These are phyloP conservation scores for Novymonas esmeraldas DNA, from an alignment of 208 protist species.

Conservation along the genomic window DNA sequence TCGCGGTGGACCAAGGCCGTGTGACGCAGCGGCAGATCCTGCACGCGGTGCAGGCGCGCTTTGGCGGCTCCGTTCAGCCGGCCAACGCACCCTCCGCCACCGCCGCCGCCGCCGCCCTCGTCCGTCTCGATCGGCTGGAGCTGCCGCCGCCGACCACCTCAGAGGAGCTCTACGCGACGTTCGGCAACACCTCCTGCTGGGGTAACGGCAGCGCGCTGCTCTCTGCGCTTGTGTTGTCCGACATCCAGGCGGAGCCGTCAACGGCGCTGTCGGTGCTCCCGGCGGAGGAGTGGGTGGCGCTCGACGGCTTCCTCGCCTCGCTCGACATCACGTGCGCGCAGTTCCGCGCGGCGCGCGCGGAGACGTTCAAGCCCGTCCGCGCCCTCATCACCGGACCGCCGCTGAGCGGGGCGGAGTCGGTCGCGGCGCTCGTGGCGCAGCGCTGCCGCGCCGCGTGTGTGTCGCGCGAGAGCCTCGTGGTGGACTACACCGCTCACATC, in stretches of 20 bases:
- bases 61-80: slow-evolving; percentile 62
- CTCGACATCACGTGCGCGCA: slow-evolving; percentile 74
- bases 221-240: slow-evolving; percentile 40
- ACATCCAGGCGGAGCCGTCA: slow-evolving; percentile 77
- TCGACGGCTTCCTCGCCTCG: slow-evolving; percentile 76
- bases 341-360: slow-evolving; percentile 56
- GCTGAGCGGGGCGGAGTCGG: slow-evolving; percentile 53
- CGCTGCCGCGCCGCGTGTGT: slow-evolving; percentile 73
- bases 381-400: slow-evolving; percentile 88
- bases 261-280: slow-evolving; percentile 57
- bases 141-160: slow-evolving; percentile 16
- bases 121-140: slow-evolving; percentile 19
- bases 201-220: slow-evolving; percentile 17
- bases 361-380: slow-evolving; percentile 58
- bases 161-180: slow-evolving; percentile 13
- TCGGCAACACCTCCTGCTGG: slow-evolving; percentile 32
- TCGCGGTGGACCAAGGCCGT: slow-evolving; percentile 91
- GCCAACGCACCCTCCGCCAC: background rate
- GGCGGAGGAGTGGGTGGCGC: slow-evolving; percentile 79
- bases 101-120: slow-evolving; percentile 8
- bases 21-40: slow-evolving; percentile 83
- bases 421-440: slow-evolving; percentile 48
- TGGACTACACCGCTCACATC: slow-evolving; percentile 55
- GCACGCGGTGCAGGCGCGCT: slow-evolving; percentile 48
- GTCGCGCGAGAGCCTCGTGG: slow-evolving; percentile 42